Evolutionary conservation across 2,329 filamentous ascomycete species (phyloP).

Genomic region (Cordyceps cicadae): DNA sequence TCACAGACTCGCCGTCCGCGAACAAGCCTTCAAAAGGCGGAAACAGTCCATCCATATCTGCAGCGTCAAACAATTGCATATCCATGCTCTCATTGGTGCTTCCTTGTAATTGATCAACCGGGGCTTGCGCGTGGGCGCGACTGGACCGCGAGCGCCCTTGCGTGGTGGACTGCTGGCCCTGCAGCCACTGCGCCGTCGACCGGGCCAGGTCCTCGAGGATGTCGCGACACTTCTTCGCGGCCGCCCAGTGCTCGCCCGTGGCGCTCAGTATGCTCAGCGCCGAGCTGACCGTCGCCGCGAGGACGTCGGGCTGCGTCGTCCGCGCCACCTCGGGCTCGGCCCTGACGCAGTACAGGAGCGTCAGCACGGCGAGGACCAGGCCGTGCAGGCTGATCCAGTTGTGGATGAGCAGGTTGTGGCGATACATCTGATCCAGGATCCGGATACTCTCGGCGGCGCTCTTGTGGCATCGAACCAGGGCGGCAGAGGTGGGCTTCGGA

Average conservation of each 20-base stretch:
- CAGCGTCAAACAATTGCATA: background rate
- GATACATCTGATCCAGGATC: constrained; percentile 35
- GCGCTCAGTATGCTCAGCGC: constrained; percentile 41
- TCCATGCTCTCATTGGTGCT: background rate
- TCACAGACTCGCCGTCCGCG: constrained; percentile 21
- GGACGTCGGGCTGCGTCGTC: constrained; percentile 27
- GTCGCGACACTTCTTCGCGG: constrained; percentile 38
- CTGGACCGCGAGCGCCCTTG: background rate
- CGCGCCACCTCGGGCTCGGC: constrained; percentile 33
- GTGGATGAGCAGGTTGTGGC: constrained; percentile 35
- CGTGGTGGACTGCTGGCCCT: background rate
- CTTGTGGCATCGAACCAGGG: constrained; percentile 33
- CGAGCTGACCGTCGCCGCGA: constrained; percentile 34
- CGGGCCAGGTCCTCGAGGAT: constrained; percentile 32
- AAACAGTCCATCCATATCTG: background rate
- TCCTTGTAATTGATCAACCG: no score
- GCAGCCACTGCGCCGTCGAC: constrained; percentile 24
- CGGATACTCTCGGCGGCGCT: constrained; percentile 34
- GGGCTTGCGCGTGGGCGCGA: background rate
- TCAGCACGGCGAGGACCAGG: constrained; percentile 38
- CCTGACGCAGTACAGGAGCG: constrained; percentile 43
- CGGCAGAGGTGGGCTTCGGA: constrained; percentile 34
- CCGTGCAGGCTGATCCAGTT: constrained; percentile 42
- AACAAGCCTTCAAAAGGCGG: constrained; percentile 22
- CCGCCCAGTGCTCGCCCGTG: constrained; percentile 43